phyloP scores from a whole-genome alignment of 306 rosid species.

The Gleditsia sinensis region DNA sequence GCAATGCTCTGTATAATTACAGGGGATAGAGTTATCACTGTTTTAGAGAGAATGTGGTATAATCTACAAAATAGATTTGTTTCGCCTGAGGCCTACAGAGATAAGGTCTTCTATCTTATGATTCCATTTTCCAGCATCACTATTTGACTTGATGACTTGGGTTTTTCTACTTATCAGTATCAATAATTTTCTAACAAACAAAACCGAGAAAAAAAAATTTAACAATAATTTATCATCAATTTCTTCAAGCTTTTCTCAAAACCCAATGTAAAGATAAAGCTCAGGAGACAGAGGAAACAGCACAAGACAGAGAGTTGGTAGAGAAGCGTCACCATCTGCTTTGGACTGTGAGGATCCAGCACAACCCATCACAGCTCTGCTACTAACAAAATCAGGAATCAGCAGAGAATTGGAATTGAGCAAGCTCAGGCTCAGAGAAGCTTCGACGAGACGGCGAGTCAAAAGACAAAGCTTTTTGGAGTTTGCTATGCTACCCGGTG shows the following conservation, averaged over 20 bases:
- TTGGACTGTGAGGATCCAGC: constrained; percentile 66
- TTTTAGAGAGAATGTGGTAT: not conserved
- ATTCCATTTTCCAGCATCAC: not conserved
- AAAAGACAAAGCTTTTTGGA: not conserved
- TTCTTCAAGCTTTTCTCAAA: constrained; percentile 17
- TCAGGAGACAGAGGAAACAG: not conserved
- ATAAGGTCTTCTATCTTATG: not conserved
- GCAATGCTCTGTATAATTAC: not conserved
- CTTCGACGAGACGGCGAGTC: constrained; percentile 40
- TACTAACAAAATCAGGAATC: not conserved
- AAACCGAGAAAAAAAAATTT: not conserved
- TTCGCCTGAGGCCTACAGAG: not conserved
- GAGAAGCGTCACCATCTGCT: constrained; percentile 49
- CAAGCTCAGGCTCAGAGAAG: not conserved
- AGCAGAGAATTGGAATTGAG: not conserved
- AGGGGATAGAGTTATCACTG: not conserved
- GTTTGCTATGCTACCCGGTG: not conserved
- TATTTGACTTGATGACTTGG: not conserved
- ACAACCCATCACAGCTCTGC: constrained; percentile 54
- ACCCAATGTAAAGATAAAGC: not conserved
- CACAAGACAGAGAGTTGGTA: not conserved
- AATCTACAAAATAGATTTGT: not conserved
- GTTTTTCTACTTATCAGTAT: not conserved
- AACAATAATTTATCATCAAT: not conserved
- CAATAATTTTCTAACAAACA: not conserved